Conservation (phyloP, 1,139 yeast genomes). For the Hyphopichia khmerensis region DNA sequence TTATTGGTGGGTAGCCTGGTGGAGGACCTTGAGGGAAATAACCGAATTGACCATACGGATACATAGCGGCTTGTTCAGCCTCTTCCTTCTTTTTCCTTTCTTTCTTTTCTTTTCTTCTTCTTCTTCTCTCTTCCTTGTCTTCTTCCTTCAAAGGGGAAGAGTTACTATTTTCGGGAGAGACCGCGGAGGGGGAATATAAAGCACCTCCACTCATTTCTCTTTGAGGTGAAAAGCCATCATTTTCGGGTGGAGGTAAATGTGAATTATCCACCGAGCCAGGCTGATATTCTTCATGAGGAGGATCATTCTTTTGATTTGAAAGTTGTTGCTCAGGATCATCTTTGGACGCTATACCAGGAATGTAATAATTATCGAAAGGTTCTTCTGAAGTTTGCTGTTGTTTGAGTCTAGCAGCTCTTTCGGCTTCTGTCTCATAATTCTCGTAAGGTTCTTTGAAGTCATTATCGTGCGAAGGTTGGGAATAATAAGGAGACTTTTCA, state of each 20-base stretch:
- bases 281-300: background rate
- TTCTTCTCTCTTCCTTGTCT: conserved; percentile 15
- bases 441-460: conserved; percentile 22
- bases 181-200: background rate
- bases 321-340: background rate
- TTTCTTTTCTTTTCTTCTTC: conserved; percentile 14
- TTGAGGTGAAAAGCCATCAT: background rate
- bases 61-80: conserved; percentile 9
- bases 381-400: conserved; percentile 14
- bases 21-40: conserved; percentile 14
- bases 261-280: background rate
- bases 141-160: conserved; percentile 1
- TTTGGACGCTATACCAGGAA: conserved; percentile 10
- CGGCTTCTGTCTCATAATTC: conserved; percentile 18
- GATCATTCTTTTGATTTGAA: background rate
- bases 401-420: conserved; percentile 6
- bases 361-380: conserved; percentile 29
- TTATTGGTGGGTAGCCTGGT: conserved; percentile 5
- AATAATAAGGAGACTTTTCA: background rate
- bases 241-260: background rate
- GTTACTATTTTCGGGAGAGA: background rate
- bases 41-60: conserved; percentile 7
- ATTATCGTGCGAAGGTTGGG: background rate
- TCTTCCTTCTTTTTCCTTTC: conserved; percentile 15
- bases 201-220: background rate